These are phyloP conservation scores for Fusarium sp. DNA, from an alignment of 2,329 filamentous ascomycete species.

Conservation along the genomic window DNA sequence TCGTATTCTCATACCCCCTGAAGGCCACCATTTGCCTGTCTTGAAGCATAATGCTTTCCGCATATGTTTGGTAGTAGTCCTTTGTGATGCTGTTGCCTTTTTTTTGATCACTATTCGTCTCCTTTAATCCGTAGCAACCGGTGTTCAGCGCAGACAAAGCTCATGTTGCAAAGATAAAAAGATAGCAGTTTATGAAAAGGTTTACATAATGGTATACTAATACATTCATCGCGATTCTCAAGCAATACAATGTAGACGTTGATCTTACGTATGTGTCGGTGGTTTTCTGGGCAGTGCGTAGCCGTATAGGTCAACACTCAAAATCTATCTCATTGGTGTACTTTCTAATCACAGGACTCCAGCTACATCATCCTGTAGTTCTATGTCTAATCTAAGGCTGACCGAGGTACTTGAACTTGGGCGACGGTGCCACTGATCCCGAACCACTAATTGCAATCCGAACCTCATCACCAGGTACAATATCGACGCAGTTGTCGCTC, in stretches of 20 bases:
- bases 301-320: background rate
- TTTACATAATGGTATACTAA: no score
- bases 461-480: constrained; percentile 60
- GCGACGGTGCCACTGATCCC: background rate
- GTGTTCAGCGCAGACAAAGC: no score
- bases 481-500: constrained; percentile 69
- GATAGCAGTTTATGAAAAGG: no score
- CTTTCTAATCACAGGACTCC: background rate
- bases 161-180: no score
- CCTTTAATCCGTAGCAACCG: no score
- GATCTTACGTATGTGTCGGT: no score
- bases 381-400: background rate
- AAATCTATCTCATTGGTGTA: background rate
- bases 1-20: background rate
- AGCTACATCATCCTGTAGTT: background rate
- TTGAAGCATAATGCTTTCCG: background rate
- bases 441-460: background rate
- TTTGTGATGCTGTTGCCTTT: background rate
- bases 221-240: no score
- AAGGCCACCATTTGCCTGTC: background rate
- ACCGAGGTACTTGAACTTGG: background rate
- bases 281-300: background rate
- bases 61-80: background rate
- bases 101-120: background rate
- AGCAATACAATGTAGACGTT: no score